These are phyloP conservation scores for Fraxinus excelsior DNA, from an alignment of 257 asterid species.

Conservation along the genomic window DNA sequence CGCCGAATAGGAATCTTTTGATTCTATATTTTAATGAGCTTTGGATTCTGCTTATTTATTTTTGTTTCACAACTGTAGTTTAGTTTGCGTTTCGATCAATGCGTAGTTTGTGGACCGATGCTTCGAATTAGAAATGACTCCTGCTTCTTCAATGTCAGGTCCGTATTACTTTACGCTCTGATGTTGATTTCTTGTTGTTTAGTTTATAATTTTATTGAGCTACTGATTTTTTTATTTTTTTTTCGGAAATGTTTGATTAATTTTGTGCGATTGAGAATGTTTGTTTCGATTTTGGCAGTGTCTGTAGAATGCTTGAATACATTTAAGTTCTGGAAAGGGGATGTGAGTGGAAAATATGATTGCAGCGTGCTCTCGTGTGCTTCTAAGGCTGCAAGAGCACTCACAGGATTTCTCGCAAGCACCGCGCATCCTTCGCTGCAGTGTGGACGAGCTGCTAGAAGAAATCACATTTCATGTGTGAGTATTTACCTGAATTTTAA, in stretches of 20 bases:
- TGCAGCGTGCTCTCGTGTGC: slow-evolving; percentile 77
- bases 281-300: slow-evolving; percentile 45
- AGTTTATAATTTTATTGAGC: slow-evolving; percentile 15
- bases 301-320: slow-evolving; percentile 73
- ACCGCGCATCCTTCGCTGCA: slow-evolving; percentile 65
- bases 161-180: slow-evolving; percentile 2
- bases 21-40: slow-evolving; percentile 14
- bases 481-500: slow-evolving; percentile 29
- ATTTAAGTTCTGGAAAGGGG: slow-evolving; percentile 77
- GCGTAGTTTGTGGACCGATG: slow-evolving; percentile 56
- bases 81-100: slow-evolving; percentile 32
- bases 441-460: slow-evolving; percentile 40
- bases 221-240: slow-evolving; percentile 5
- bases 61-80: slow-evolving; percentile 29
- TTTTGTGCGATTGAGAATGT: slow-evolving; percentile 1
- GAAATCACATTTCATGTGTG: slow-evolving; percentile 55
- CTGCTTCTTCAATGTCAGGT: slow-evolving; percentile 84
- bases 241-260: neutral
- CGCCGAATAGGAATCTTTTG: neutral
- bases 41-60: slow-evolving; percentile 20
- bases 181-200: slow-evolving; percentile 14
- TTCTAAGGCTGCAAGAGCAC: slow-evolving; percentile 74
- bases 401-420: slow-evolving; percentile 85
- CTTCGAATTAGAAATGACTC: slow-evolving; percentile 64
- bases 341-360: slow-evolving; percentile 62